Base-by-base conservation (phyloP, 495 filamentous ascomycete genomes). In the Xylaria nigripes region DNA sequence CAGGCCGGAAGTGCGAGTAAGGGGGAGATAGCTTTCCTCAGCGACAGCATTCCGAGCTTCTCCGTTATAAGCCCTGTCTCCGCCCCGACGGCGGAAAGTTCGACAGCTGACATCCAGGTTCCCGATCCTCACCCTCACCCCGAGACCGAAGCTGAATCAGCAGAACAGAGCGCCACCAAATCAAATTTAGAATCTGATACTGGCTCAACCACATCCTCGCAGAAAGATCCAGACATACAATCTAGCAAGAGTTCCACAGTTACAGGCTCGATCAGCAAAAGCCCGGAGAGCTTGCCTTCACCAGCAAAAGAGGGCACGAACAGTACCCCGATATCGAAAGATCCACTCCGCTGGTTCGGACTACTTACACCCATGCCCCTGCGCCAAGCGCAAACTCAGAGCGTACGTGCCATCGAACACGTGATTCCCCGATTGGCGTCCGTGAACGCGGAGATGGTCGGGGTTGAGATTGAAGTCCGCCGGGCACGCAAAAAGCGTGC, bases 281-380 rank as follows among this genome's bases (percentile, higher is more conserved):
- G 24, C n/a, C 8, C 36, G 23, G 13, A 15, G 10, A 19, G 23
- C 29, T 13, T 42, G 22, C 21, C 43, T 27, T 5, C 40, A 12
- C 3, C 9, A 34, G 41, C 16, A 27, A 25, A 57, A 23, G 48
- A 58, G 44, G 40, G 21, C 34, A 51, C 24, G 22, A 16, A 21
- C 40, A 42, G 30, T 23, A 2, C 23, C 29, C 18, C 46, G 15
- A 53, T 48, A 18, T 42, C 24, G 22, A 63, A 63, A 13, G 78
- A 89, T 61, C 85, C 86, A 5, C 72, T 89, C 41, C 68, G 75
- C 30, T 87, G 84, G 84, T 89, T 85, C 64, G 86, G 86, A 5
- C 76, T 89, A 32, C 68, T 89, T 0, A 76, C 82, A 8, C 81
- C 86, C 0, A 68, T 68, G 23, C 67, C 81, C 6, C 73, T 90